A percentile compares a stretch with the other conserved stretches of the same genome.
phyloP scores from a whole-genome alignment of 176 grass and related monocot genomes.

The Hyparrhenia diplandra region DNA sequence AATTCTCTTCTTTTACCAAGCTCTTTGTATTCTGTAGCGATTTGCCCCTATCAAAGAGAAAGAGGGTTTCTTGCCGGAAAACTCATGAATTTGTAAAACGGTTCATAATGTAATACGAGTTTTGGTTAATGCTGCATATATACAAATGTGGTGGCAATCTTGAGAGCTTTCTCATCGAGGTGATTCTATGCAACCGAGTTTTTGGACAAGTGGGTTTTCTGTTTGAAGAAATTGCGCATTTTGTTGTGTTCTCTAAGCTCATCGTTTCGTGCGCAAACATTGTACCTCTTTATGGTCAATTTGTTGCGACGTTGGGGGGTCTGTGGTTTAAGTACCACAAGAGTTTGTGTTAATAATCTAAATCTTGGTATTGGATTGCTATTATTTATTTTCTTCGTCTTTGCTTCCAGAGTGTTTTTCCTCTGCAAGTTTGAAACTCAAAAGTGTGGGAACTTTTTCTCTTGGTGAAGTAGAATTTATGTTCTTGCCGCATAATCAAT shows the following conservation, averaged over 20 bases:
- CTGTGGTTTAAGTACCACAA: neutral
- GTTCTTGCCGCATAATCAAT: neutral
- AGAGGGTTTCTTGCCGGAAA: neutral
- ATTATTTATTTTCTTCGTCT: neutral
- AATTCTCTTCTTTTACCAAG: conserved; percentile 6
- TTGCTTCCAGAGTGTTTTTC: neutral
- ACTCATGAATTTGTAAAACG: neutral
- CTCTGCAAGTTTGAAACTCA: neutral
- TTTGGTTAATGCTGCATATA: neutral
- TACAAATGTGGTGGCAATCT: neutral
- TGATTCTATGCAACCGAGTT: neutral
- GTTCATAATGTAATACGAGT: neutral
- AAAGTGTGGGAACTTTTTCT: neutral
- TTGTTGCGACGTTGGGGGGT: neutral
- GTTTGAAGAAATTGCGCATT: neutral
- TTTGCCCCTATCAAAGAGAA: neutral
- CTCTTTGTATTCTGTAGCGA: neutral
- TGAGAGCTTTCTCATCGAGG: neutral
- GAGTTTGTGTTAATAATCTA: neutral
- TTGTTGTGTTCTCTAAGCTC: neutral
- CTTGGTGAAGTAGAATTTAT: neutral
- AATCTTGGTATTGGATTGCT: neutral
- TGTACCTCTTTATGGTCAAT: neutral
- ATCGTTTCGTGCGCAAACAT: neutral
- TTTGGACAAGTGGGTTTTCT: neutral